Base-by-base conservation (phyloP, 768 basidiomycete genomes). In the Boletales sp. region DNA sequence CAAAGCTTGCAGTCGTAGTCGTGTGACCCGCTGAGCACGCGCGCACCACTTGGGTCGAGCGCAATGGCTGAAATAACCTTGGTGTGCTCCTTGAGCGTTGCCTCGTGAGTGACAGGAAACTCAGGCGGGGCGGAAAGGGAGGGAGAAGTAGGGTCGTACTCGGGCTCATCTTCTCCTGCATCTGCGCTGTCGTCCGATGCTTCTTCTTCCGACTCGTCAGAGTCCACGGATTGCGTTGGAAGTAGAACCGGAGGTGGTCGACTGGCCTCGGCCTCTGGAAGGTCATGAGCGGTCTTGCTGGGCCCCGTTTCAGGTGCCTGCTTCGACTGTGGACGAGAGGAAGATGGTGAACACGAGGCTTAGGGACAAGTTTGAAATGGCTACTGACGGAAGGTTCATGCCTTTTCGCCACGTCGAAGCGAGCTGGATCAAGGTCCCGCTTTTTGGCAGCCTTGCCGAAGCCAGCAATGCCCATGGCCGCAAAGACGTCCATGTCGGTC, bases 1-100 rank as follows among this genome's bases (percentile, higher is more conserved):
- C 95, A 99, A 47, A 99, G 70, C 72, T 98, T 98, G 70, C 88
- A 86, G 69, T 99, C 96, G 64, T 98, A 98, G 67, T 99, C 96
- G 71, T 98, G 87, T 17, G 91, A 91, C 14, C 96, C 96, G 9
- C 91, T 89, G 15, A 90, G 71, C 30, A 99, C 72, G 33, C 96
- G 83, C 12, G 95, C 94, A 50, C 96, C 96, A 18, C 94, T 90
- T 8, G 94, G 90, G 69, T 99, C 96, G 41, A 98, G 73, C 0
- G 93, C 78, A 17, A 99, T 74, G 5, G 96, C 93, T 19, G 94
- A 92, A 17, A 98, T 84, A 46, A 96, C 92, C 73, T 98, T 99
- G 13, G 81, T 86, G 65, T 99, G 96, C 70, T 98, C 94, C 69
- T 95, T 96, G 63, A 98, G 77, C 11, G 82, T 70, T 48, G 95